phyloP scores from a whole-genome alignment of 2,329 filamentous ascomycete species.

The Lasiodiplodia citricola region DNA sequence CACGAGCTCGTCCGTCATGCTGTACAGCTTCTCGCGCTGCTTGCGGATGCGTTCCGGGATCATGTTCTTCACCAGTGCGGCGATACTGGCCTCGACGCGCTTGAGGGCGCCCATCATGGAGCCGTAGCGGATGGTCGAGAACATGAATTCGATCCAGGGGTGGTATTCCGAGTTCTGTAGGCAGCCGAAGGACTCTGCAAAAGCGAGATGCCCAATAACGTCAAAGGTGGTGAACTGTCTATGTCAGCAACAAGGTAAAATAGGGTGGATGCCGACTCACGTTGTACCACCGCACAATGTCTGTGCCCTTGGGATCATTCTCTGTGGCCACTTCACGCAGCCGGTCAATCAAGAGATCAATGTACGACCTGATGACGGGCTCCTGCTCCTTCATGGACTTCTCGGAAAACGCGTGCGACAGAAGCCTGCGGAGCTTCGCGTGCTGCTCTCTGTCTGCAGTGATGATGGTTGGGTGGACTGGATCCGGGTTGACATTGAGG shows the following conservation, averaged over 20 bases:
- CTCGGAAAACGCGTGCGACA: slow-evolving; percentile 39
- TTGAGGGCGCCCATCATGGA: neutral
- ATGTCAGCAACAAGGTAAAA: neutral
- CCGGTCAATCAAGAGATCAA: slow-evolving; percentile 36
- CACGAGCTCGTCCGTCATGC: slow-evolving; percentile 21
- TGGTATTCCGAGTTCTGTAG: slow-evolving; percentile 35
- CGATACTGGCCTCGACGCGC: neutral
- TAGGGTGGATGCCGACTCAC: neutral
- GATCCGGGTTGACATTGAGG: slow-evolving; percentile 8
- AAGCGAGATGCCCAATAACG: slow-evolving; percentile 37
- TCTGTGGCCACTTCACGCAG: neutral
- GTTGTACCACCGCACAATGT: slow-evolving; percentile 13
- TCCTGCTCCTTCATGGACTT: slow-evolving; percentile 38
- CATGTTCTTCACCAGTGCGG: neutral
- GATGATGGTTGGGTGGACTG: slow-evolving; percentile 14
- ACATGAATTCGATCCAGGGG: slow-evolving; percentile 36
- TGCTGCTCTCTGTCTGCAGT: slow-evolving; percentile 31
- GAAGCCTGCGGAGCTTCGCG: slow-evolving; percentile 34
- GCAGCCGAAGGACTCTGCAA: slow-evolving; percentile 37
- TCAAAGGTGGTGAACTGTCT: slow-evolving; percentile 35
- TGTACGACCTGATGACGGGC: slow-evolving; percentile 39
- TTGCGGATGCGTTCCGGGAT: neutral
- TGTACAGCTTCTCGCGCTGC: neutral
- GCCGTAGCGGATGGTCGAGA: neutral
- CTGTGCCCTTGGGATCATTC: neutral